Base-by-base conservation (phyloP, 495 filamentous ascomycete species). In the Talaromyces ruber region DNA sequence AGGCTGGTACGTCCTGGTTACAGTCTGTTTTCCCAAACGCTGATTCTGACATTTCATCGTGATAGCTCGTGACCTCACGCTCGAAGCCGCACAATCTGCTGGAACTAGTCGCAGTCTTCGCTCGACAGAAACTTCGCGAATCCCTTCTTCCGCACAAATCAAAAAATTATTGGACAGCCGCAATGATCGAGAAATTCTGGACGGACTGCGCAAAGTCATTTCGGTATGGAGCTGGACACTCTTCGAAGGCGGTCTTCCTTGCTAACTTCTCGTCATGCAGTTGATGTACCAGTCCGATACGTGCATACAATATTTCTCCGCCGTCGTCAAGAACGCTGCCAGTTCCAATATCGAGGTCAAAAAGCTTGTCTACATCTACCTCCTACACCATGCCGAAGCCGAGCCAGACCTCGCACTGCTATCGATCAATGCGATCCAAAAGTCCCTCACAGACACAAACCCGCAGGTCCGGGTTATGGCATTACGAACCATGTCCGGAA, bases 351-450 rank as follows among this genome's bases (percentile, higher is more conserved):
- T 97, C 68, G 92, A 96, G 71, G 90, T 97, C 67, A 95, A 96
- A 75, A 98, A 97, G 70, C 84, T 98, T 53, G 94, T 98, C 61
- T 97, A 98, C 79, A 96, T 97, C 70, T 97, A 96, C 72, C 86
- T 98, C 62, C 86, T 97, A 63, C 89, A 92, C 69, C 91, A 98
- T 84, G 93, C 94, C 68, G 94, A 97, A 71, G 84, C 88, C 47
- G 93, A 97, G 65, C 94, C 93, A 37, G 94, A 98, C 72, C 88
- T 97, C 29, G 93, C 95, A 53, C 82, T 98, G 9, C 81, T 98
- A 21, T 95, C 93, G 45, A 97, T 98, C 80, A 98, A 98, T 74
- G 93, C 93, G 12, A 97, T 98, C 66, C 94, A 98, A 71, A 97
- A 97, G 72, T 93, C 93, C 24, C 83, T 98, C 45, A 94, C 92